Conservation (phyloP, 768 basidiomycete species). For the Tulasnella calospora region DNA sequence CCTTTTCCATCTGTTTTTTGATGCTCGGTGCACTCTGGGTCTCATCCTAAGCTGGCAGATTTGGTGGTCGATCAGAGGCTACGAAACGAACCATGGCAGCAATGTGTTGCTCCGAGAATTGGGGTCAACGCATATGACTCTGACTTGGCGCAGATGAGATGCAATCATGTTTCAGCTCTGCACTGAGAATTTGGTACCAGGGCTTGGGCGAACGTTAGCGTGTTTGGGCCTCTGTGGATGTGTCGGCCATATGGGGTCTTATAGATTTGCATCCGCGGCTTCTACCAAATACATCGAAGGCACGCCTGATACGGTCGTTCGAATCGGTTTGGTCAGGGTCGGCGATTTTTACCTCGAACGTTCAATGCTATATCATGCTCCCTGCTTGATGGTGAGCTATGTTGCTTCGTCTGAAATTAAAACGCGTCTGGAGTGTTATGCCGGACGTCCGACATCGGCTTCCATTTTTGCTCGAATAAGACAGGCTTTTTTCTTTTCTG, state of each 20-base stretch:
- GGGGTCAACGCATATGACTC: background rate
- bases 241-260: no score
- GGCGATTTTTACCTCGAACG: background rate
- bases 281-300: background rate
- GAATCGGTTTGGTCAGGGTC: background rate
- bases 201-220: background rate
- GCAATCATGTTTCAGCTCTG: background rate
- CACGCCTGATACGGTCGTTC: background rate
- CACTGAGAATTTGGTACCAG: background rate
- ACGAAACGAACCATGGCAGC: background rate
- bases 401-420: background rate
- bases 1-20: no score
- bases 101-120: background rate
- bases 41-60: no score
- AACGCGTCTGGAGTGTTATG: background rate
- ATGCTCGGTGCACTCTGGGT: no score
- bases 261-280: background rate
- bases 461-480: background rate
- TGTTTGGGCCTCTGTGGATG: background rate
- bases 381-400: background rate
- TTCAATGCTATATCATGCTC: background rate
- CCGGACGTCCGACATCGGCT: background rate
- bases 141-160: background rate
- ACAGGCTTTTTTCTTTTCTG: no score
- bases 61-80: no score